phyloP scores from a whole-genome alignment of 164 flowering plant genomes.

The Vitis rupestris region DNA sequence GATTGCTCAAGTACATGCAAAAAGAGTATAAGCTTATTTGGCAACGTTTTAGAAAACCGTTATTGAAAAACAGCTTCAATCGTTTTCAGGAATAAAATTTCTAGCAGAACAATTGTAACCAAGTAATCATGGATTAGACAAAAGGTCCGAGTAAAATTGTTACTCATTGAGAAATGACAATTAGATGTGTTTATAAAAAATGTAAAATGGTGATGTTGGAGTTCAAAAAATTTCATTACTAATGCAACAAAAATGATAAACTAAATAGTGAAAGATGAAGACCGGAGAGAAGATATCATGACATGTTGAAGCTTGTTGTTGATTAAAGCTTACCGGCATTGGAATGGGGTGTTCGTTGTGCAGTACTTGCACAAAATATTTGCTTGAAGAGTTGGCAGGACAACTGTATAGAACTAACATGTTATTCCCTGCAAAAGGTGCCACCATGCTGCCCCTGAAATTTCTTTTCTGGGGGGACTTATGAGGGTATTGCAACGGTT shows the following conservation, averaged over 20 bases:
- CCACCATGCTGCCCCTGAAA: conserved; percentile 78
- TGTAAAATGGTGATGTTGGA: not conserved
- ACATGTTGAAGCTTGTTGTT: not conserved
- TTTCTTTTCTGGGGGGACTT: conserved; percentile 81
- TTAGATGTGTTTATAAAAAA: not conserved
- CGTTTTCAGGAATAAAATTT: no score
- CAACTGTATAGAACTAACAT: conserved; percentile 84
- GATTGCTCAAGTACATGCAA: no score
- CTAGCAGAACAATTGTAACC: not conserved
- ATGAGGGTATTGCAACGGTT: conserved; percentile 69
- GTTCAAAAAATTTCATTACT: not conserved
- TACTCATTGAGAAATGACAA: not conserved
- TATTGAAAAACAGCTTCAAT: no score
- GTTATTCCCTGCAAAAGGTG: conserved; percentile 92
- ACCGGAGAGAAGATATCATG: not conserved
- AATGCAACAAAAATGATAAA: not conserved
- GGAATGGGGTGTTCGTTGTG: conserved; percentile 87
- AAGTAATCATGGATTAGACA: not conserved
- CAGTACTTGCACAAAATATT: conserved; percentile 79
- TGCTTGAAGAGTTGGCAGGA: conserved; percentile 48
- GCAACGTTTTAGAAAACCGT: no score
- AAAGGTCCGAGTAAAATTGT: not conserved
- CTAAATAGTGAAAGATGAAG: not conserved
- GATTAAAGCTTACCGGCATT: conserved; percentile 56
- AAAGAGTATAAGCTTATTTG: no score